Conservation (phyloP, 192 early-diverging fungal genomes). For the Coemansia sp. region DNA sequence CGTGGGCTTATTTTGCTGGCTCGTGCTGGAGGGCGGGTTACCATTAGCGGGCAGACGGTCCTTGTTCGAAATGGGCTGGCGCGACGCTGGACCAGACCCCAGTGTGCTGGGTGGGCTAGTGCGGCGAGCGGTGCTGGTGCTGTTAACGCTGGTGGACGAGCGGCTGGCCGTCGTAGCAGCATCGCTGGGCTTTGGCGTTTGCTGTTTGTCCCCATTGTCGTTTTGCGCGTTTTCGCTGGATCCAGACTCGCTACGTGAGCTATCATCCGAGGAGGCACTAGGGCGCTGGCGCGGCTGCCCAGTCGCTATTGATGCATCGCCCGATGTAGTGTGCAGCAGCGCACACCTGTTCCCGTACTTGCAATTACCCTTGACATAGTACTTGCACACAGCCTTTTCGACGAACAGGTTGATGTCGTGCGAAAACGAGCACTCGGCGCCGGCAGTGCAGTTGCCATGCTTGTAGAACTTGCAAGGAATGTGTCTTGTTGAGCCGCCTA, state of each 20-base stretch:
- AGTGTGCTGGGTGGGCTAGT: slow-evolving; percentile 14
- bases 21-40: background rate
- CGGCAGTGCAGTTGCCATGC: slow-evolving; percentile 76
- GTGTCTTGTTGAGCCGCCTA: slow-evolving; percentile 61
- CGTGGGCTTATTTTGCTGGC: background rate
- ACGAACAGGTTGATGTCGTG: slow-evolving; percentile 68
- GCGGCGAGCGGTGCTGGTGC: slow-evolving; percentile 3
- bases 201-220: slow-evolving; percentile 8
- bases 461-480: slow-evolving; percentile 85
- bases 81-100: slow-evolving; percentile 2
- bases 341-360: slow-evolving; percentile 81
- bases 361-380: slow-evolving; percentile 80
- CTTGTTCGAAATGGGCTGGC: slow-evolving; percentile 3
- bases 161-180: slow-evolving; percentile 5
- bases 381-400: slow-evolving; percentile 73
- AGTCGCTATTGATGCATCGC: slow-evolving; percentile 10
- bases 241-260: slow-evolving; percentile 3
- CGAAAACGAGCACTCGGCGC: slow-evolving; percentile 74
- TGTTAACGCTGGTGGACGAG: slow-evolving; percentile 6
- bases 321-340: slow-evolving; percentile 40
- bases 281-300: slow-evolving; percentile 15
- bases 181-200: slow-evolving; percentile 5
- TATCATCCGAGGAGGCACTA: slow-evolving; percentile 12
- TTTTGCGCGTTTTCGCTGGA: slow-evolving; percentile 24
- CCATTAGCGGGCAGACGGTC: background rate